Evolutionary conservation across 2,329 filamentous ascomycete genomes (phyloP).

Genomic region (Fusarium fujikuroi): DNA sequence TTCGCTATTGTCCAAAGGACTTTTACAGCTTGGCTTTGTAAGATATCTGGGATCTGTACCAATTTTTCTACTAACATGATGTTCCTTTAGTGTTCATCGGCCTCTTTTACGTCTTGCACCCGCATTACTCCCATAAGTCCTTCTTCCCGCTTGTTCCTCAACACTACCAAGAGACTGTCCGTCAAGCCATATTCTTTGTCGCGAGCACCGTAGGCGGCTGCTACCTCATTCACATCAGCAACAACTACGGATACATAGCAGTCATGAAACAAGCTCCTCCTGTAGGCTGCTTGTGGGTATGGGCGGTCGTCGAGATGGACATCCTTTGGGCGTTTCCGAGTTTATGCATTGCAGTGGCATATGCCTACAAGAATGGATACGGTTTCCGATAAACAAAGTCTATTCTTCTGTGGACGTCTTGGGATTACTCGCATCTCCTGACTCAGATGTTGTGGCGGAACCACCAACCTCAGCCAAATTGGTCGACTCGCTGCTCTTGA

Average conservation of each 20-base stretch:
- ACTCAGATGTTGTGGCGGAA: constrained; percentile 4
- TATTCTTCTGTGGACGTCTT: not conserved
- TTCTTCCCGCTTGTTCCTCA: constrained; percentile 62
- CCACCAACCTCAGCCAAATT: constrained; percentile 16
- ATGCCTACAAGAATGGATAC: constrained; percentile 63
- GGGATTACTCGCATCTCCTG: not conserved
- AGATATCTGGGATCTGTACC: constrained; percentile 21
- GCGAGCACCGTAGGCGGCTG: constrained; percentile 73
- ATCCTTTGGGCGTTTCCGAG: constrained; percentile 71
- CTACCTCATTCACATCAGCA: constrained; percentile 85
- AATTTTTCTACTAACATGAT: not conserved
- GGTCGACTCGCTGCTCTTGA: constrained; percentile 17
- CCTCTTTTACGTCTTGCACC: constrained; percentile 68
- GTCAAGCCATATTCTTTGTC: constrained; percentile 71
- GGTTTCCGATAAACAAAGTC: constrained; percentile 46
- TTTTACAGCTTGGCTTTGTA: constrained; percentile 64
- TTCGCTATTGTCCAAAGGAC: constrained; percentile 63
- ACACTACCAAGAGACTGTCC: constrained; percentile 58
- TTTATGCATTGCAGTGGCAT: constrained; percentile 57
- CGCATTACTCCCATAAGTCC: constrained; percentile 59
- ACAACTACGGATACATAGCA: constrained; percentile 81
- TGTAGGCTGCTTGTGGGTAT: constrained; percentile 90
- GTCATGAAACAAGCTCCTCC: constrained; percentile 94
- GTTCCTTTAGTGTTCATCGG: constrained; percentile 60
- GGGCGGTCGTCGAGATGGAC: constrained; percentile 89